Conservation (phyloP, 2,329 filamentous ascomycete genomes). For the Colletotrichum sojae region DNA sequence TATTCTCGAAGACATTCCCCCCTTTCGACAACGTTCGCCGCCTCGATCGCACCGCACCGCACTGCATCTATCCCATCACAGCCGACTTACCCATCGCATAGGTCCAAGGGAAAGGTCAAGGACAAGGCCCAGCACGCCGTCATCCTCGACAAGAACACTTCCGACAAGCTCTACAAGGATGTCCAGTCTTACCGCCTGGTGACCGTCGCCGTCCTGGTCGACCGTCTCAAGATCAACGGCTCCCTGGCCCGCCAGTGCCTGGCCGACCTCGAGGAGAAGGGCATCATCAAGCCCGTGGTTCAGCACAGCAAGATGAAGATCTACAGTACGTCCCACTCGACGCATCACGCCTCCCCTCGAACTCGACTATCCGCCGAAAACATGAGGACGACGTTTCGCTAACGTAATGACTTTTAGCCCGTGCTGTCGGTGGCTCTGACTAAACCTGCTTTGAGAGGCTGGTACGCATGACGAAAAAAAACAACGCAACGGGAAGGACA, state of each 20-base stretch:
- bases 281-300: constrained; percentile 97
- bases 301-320: constrained; percentile 98
- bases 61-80: neutral
- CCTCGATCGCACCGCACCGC: neutral
- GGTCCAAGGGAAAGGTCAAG: constrained; percentile 83
- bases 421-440: constrained; percentile 70
- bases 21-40: constrained; percentile 23
- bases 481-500: constrained; percentile 34
- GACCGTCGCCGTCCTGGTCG: constrained; percentile 98
- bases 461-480: constrained; percentile 40
- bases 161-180: constrained; percentile 99
- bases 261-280: constrained; percentile 96
- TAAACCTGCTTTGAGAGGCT: constrained; percentile 47
- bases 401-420: constrained; percentile 58
- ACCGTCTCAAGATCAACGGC: constrained; percentile 99
- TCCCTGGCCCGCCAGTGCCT: constrained; percentile 93
- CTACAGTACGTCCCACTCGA: constrained; percentile 77
- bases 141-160: constrained; percentile 97
- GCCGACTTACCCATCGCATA: constrained; percentile 34
- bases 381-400: constrained; percentile 47
- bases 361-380: neutral
- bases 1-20: neutral
- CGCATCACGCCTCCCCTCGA: neutral
- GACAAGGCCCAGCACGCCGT: constrained; percentile 99
- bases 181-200: constrained; percentile 99